Evolutionary conservation across 768 basidiomycete species (phyloP), one percentile per base, ranked within the genome.

Genomic region (Hortiboletus flavorubellus): DNA sequence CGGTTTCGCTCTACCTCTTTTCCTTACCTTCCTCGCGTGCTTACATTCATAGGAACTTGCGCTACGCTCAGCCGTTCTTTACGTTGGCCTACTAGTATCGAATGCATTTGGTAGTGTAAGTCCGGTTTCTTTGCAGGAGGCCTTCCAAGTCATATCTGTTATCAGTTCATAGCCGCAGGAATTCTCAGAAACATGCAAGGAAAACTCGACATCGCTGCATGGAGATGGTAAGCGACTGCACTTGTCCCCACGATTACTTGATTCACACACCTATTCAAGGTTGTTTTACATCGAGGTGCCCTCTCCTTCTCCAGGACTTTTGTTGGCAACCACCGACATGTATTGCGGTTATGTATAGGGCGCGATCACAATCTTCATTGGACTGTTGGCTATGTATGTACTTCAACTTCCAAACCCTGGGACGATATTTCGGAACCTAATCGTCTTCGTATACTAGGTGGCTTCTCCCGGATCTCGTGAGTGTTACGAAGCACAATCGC

Each of bases 141-240:
- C 7, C n/a, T n/a, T 5, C 35, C 10, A 31, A 15, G 2, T 39
- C 35, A 41, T 49, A 30, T 31, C 4, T 26, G 15, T 26, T 26
- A 15, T 16, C 54, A 87, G 82, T 68, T 89, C 7, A 80, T 89
- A 63, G 89, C 87, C n/a, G 87, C 87, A n/a, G 88, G 85, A 9
- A 86, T 90, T 49, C 75, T 92, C 16, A 72, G 75, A 1, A 78
- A 75, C 39, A 85, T 90, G 87, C 80, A 91, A 57, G 87, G 86
- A 3, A 76, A 75, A 49, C 72, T 80, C 5, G 87, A 87, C 3
- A 82, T 87, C 41, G 65, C 82, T 31, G 86, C 85, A 12, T 91
- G 88, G 87, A 64, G 84, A 74, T 90, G 83, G 84, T 84, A 59
- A 56, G 73, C 55, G 8, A 16, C 16, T 18, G 11, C 14, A 51